phyloP scores from a whole-genome alignment of 1,284 basidiomycete species.

The Sphagnurus paluster region DNA sequence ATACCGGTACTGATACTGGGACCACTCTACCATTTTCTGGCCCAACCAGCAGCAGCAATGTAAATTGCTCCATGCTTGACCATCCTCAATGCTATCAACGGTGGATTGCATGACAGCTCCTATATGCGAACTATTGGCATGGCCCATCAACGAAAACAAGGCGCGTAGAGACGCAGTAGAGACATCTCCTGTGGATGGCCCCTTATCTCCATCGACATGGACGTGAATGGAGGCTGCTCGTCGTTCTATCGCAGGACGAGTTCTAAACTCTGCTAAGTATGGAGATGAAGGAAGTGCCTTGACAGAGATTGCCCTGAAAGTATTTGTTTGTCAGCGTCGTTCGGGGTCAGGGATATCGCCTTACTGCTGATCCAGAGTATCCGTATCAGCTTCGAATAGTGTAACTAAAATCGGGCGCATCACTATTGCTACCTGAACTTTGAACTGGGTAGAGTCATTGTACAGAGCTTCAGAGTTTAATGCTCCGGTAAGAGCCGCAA shows the following conservation, averaged over 20 bases:
- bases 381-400: constrained; percentile 63
- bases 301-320: constrained; percentile 52
- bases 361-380: constrained; percentile 69
- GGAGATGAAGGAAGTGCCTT: constrained; percentile 72
- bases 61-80: constrained; percentile 69
- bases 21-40: constrained; percentile 77
- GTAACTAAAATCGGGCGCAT: constrained; percentile 76
- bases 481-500: constrained; percentile 81
- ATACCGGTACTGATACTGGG: constrained; percentile 91
- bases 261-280: constrained; percentile 80
- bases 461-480: constrained; percentile 87
- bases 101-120: constrained; percentile 71
- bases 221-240: constrained; percentile 86
- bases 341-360: constrained; percentile 27
- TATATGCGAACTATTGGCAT: constrained; percentile 80
- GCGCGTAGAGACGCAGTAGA: constrained; percentile 73
- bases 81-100: constrained; percentile 64
- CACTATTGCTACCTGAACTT: constrained; percentile 70
- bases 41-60: constrained; percentile 85
- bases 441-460: constrained; percentile 74
- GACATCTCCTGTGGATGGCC: constrained; percentile 76
- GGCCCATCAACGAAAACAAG: constrained; percentile 72
- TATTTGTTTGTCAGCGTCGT: not conserved
- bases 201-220: constrained; percentile 86
- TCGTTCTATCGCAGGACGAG: constrained; percentile 72